Base-by-base conservation (phyloP, 2,329 filamentous ascomycete species). In the Teratosphaeria zuluensis region DNA sequence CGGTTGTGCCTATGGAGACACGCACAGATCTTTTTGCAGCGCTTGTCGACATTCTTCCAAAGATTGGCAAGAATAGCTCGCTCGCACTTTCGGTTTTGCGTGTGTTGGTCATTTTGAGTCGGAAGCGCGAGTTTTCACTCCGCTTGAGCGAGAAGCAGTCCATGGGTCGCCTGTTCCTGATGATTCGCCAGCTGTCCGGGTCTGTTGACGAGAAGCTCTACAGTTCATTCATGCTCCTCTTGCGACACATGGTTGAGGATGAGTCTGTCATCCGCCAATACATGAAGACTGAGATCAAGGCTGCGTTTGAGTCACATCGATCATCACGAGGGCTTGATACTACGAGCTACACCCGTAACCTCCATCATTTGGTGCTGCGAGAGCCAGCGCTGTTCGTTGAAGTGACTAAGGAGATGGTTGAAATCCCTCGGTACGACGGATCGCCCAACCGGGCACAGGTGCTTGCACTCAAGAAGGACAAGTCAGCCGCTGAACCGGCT, bases 181-280 rank as follows among this genome's bases (percentile, higher is more conserved):
- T 97, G 89, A 85, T 92, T 59, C 95, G 95, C 72, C 92, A 97
- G 72, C 83, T 97, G 60, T 86, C 90, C 21, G 89, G 88, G 30
- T 82, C 85, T 32, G 88, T 89, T 6, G 89, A 90, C 32, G 83
- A 88, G 57, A 86, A 87, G 57, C 81, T 99, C 9, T 83, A 87
- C 62, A 81, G 81, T 62, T 82, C 87, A 59, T 87, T 96, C 67
- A 87, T 97, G 81, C 82, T 92, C 12, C 87, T 96, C 56, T 77
- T 99, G 51, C 86, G 95, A 48, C 94, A 99, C 69, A 87, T 99
- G 63, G 84, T 97, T 57, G 94, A 99, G 74, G 95, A 99, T 68
- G 90, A 96, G 55, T 87, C 91, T 19, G 94, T 88, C 1, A 82
- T 97, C 61, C 90, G 89, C 64, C 90, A 96, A 70, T 86, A 96